Evolutionary conservation across 2,329 filamentous ascomycete species (phyloP), one percentile per base, ranked within the genome.

Genomic region (Orbilia quercus): DNA sequence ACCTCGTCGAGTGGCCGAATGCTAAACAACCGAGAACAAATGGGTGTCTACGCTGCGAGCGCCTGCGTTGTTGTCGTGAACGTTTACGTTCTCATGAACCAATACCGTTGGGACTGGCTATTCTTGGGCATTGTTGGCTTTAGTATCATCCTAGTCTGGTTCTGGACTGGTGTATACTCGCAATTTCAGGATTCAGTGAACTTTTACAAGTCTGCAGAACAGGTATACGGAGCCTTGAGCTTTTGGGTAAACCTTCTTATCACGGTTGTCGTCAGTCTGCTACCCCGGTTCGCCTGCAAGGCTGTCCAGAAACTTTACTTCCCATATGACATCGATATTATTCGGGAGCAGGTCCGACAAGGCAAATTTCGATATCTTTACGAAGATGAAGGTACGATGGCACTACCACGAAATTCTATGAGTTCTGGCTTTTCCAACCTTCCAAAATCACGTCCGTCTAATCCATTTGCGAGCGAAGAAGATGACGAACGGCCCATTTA

Each of bases 81-180:
- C 81, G 83, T 89, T 70, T 99, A 98, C 83, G 91, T 99, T 77
- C 84, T 99, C 76, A 88, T 98, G 83, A 99, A 99, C 82, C 96
- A 91, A 0, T 98, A 96, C 81, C 88, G 94, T 73, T 99, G 95
- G 95, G 95, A 99, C 80, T 99, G 94, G 94, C 84, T 99, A 78
- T 96, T 96, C 82, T 82, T 93, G 20, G 83, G 96, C 70, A 89
- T 97, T 75, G 90, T 96, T 57, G 82, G 82, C 22, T 86, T 98
- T 80, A 96, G 92, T 82, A 90, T 90, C 75, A 80, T 98, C 28
- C 87, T 97, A 78, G 87, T 98, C 79, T 99, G 92, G 84, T 90
- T 96, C 83, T 98, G 95, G 92, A 97, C 95, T 4, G 95, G 92
- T 28, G 85, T 96, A 38, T 99, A 96, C 82, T 88, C 89, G 0